phyloP scores from a whole-genome alignment of 2,329 filamentous ascomycete genomes.

The Pleomassaria siparia region DNA sequence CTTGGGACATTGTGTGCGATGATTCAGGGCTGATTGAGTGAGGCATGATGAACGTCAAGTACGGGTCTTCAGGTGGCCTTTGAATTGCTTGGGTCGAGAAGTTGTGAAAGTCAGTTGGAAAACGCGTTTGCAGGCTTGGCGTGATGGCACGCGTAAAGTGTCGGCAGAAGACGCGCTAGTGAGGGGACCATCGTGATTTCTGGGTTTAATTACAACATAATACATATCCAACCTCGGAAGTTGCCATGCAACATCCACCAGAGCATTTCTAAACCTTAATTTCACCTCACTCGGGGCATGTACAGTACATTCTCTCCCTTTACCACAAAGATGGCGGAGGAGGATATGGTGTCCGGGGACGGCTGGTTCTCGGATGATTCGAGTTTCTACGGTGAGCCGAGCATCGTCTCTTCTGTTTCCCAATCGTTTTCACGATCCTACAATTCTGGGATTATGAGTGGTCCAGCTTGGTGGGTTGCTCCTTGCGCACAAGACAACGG shows the following conservation, averaged over 20 bases:
- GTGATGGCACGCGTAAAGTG: neutral
- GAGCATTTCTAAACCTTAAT: constrained; percentile 5
- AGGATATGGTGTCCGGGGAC: constrained; percentile 29
- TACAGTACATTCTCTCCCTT: neutral
- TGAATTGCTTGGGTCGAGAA: neutral
- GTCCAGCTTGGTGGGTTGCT: neutral
- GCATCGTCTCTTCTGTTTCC: neutral
- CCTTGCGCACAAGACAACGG: neutral
- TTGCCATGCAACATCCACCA: neutral
- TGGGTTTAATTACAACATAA: neutral
- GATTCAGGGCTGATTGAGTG: constrained; percentile 49
- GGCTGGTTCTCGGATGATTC: constrained; percentile 48
- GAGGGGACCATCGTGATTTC: neutral
- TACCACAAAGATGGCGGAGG: constrained; percentile 23
- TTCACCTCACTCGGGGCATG: constrained; percentile 5
- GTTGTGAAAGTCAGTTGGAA: neutral
- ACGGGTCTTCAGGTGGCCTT: neutral
- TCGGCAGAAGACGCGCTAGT: constrained; percentile 8
- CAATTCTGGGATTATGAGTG: no score
- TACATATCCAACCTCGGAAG: no score
- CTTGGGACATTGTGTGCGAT: constrained; percentile 42
- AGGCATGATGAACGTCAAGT: constrained; percentile 43
- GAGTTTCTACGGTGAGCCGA: constrained; percentile 47
- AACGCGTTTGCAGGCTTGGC: no score
- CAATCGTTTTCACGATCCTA: no score